Conservation (phyloP, 495 filamentous ascomycete species). For the Penicillium simplicissimum region DNA sequence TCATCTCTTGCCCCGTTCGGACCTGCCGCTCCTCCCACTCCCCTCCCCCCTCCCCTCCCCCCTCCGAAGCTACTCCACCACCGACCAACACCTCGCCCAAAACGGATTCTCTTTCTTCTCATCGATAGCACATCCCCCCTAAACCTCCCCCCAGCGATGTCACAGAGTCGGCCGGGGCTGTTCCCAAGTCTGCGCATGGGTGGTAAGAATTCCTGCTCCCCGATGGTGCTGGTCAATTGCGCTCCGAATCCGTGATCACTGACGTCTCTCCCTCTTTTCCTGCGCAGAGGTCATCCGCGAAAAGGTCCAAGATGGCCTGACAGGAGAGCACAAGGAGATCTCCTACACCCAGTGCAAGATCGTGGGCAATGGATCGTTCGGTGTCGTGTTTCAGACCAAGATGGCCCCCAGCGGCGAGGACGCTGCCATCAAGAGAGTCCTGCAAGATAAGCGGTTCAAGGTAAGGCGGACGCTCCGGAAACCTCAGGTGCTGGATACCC, state of each 20-base stretch:
- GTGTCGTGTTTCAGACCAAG: conserved; percentile 98
- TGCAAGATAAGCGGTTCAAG: conserved; percentile 99
- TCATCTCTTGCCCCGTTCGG: conserved; percentile 27
- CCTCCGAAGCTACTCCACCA: conserved; percentile 29
- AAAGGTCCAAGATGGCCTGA: conserved; percentile 97
- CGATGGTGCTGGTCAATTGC: conserved; percentile 9
- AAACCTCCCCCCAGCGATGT: conserved; percentile 53
- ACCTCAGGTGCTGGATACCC: neutral
- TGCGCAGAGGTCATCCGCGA: conserved; percentile 89
- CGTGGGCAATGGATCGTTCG: conserved; percentile 98
- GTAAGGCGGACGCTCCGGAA: conserved; percentile 43
- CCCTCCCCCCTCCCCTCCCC: conserved; percentile 21
- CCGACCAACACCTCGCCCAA: conserved; percentile 28
- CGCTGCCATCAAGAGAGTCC: conserved; percentile 96
- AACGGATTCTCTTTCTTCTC: conserved; percentile 30
- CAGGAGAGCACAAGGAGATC: conserved; percentile 92
- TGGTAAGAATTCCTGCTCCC: conserved; percentile 55
- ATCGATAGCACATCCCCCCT: conserved; percentile 31
- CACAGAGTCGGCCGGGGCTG: conserved; percentile 71
- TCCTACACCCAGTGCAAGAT: conserved; percentile 99
- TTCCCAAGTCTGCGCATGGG: conserved; percentile 81
- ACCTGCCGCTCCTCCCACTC: conserved; percentile 28
- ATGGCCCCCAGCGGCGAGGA: conserved; percentile 95
- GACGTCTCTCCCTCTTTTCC: conserved; percentile 6
- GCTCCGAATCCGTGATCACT: conserved; percentile 3